These are phyloP conservation scores for Podospora didyma DNA, from an alignment of 495 filamentous ascomycete genomes.

Conservation along the genomic window DNA sequence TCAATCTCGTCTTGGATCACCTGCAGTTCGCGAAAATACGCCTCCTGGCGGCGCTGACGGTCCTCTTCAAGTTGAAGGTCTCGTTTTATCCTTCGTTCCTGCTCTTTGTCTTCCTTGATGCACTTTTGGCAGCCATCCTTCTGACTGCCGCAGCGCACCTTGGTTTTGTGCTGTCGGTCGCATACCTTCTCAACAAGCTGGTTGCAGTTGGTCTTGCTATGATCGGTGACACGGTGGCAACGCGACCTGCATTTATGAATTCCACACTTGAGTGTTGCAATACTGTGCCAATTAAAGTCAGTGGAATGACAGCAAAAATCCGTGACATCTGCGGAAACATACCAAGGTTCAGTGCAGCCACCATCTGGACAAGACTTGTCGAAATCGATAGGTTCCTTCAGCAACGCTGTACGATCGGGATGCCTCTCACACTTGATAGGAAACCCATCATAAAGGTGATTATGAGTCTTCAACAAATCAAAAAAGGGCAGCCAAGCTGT, in stretches of 20 bases:
- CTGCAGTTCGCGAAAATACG: constrained; percentile 47
- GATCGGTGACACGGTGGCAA: constrained; percentile 65
- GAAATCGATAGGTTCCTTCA: constrained; percentile 53
- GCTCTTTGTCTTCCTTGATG: constrained; percentile 46
- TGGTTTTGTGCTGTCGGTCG: constrained; percentile 45
- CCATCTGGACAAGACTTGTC: constrained; percentile 63
- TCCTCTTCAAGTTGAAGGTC: constrained; percentile 54
- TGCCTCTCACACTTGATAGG: constrained; percentile 68
- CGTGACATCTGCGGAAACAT: constrained; percentile 25
- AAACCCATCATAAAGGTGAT: constrained; percentile 64
- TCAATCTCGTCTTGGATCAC: constrained; percentile 57
- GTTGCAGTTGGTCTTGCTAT: constrained; percentile 59
- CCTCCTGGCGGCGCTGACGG: constrained; percentile 44
- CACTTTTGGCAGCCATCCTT: constrained; percentile 43
- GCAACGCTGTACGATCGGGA: constrained; percentile 42
- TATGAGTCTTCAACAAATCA: constrained; percentile 47
- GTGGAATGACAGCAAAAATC: background rate
- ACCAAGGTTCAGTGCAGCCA: constrained; percentile 68
- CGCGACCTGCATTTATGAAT: constrained; percentile 56
- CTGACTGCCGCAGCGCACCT: constrained; percentile 28
- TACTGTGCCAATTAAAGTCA: constrained; percentile 27
- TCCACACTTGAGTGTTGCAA: constrained; percentile 55
- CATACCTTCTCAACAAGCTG: constrained; percentile 47
- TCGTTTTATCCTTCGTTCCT: constrained; percentile 39
- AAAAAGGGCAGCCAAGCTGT: constrained; percentile 57